These are phyloP conservation scores for Amylostereum areolatum DNA, from an alignment of 1,284 basidiomycete species.

Conservation along the genomic window DNA sequence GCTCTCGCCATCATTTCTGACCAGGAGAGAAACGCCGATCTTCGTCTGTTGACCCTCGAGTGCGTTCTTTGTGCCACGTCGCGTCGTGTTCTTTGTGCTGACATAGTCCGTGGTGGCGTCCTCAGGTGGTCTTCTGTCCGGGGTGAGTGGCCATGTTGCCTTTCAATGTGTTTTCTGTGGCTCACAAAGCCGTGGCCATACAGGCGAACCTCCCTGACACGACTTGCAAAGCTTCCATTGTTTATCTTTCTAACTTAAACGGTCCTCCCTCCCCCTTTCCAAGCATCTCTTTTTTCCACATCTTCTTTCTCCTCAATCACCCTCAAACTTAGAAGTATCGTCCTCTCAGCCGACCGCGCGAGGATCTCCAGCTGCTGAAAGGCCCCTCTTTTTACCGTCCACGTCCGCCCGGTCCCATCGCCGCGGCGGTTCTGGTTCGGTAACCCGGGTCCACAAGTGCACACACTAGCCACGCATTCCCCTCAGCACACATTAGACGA, in stretches of 20 bases:
- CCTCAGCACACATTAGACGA: constrained; percentile 5
- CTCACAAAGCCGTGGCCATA: constrained; percentile 13
- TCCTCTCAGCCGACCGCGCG: constrained; percentile 67
- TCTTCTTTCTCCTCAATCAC: constrained; percentile 8
- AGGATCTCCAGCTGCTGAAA: constrained; percentile 59
- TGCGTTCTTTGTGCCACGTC: constrained; percentile 31
- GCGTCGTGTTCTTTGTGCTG: background rate
- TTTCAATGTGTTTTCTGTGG: constrained; percentile 1
- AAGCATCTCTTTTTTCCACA: constrained; percentile 11
- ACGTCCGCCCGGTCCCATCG: constrained; percentile 53
- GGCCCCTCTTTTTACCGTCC: constrained; percentile 49
- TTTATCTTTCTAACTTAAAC: constrained; percentile 14
- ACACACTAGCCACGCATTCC: constrained; percentile 12
- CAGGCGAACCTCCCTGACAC: constrained; percentile 79
- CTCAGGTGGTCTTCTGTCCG: constrained; percentile 74
- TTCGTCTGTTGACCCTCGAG: constrained; percentile 78
- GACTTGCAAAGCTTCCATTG: constrained; percentile 21
- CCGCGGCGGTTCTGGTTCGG: constrained; percentile 57
- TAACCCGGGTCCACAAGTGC: constrained; percentile 30
- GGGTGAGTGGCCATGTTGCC: constrained; percentile 38
- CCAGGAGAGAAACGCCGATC: constrained; percentile 70
- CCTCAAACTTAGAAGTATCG: constrained; percentile 36
- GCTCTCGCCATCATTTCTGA: constrained; percentile 56
- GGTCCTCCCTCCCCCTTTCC: constrained; percentile 15
- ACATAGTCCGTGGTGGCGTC: constrained; percentile 10